Evolutionary conservation across 2,329 filamentous ascomycete genomes (phyloP), one percentile per base, ranked within the genome.

Genomic region (Aschersonia sp.): DNA sequence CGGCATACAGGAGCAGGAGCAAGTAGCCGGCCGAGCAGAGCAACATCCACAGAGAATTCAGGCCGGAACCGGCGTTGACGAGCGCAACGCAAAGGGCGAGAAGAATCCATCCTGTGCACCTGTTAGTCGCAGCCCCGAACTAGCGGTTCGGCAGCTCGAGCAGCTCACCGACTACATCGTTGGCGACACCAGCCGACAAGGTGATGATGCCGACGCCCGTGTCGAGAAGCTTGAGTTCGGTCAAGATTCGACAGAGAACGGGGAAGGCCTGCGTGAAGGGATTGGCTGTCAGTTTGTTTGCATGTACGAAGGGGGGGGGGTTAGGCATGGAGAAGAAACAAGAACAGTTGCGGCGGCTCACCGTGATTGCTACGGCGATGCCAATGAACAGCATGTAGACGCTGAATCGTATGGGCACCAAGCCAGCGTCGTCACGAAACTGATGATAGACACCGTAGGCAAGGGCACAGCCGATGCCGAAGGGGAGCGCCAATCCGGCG

Each of bases 81-180:
- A 97, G 74, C 0, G 90, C 86, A 35, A 97, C 89, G 55, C 90
- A 95, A 31, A 97, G 81, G 0, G 90, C 90, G 30, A 97, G 79
- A 12, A 97, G 71, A 53, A 95, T 83, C 90, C 90, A 97, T 49
- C 66, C 65, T 61, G 35, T 7, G 2, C 10, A 12, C 14, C 9
- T 40, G 22, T 53, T 32, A 51, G 47, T 37, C 22, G 32, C 14
- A 12, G 37, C 29, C 22, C 39, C 30, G 7, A 7, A 14, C 29
- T 41, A 7, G n/a, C 14, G 11, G 6, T 12, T 14, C 6, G 37
- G 10, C 6, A n/a, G 32, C 37, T 5, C 30, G 10, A 11, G 14
- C 37, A 46, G 42, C 59, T 51, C 47, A 60, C 61, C 62, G n/a
- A 65, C 60, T 6, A 70, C 87, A 59, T 97, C 90, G 60, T 97